Base-by-base conservation (phyloP, 1,284 basidiomycete genomes). In the Ganoderma lucidum region DNA sequence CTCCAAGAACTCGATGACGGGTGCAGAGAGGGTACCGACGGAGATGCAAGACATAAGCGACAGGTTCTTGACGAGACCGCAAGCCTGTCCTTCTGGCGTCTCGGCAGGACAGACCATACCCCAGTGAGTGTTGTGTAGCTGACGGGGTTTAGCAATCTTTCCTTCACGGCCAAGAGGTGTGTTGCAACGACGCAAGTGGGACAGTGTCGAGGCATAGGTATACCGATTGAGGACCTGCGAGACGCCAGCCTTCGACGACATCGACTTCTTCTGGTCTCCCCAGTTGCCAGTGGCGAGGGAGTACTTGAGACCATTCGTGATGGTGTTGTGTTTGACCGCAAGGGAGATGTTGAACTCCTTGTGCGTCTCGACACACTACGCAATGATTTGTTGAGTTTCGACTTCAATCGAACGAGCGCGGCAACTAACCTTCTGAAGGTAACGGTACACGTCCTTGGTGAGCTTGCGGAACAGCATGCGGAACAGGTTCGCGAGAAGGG, bases 51-150 rank as follows among this genome's bases (percentile, higher is more conserved):
- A 87, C 97, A 99, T 98, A 75, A 99, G 90, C 10, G 97, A 95
- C 71, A 99, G 84, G 82, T 99, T 99, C 86, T 99, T 99, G 82
- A 99, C 98, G 60, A 99, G 88, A 83, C 97, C 97, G 84, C 97
- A 99, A 71, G 97, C 98, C 81, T 99, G 97, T 67, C 97, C 97
- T 92, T 99, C 97, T 8, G 97, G 97, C 14, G 97, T 99, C 82
- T 99, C 97, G 63, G 98, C 98, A 55, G 97, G 98, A 79, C 96
- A 98, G 14, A 99, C 97, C 96, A 99, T 98, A 59, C 97, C 97
- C 97, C 97, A 99, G 79, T 99, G 97, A 1, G 98, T 99, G 80
- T 99, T 99, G 83, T 99, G 98, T 67, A 99, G 86, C 79, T 99
- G 98, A 78, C 98, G 97, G 64, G 98, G 98, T 81, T 99, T 99